Evolutionary conservation across 2,329 filamentous ascomycete genomes (phyloP).

Genomic region (Diaporthe batatas): DNA sequence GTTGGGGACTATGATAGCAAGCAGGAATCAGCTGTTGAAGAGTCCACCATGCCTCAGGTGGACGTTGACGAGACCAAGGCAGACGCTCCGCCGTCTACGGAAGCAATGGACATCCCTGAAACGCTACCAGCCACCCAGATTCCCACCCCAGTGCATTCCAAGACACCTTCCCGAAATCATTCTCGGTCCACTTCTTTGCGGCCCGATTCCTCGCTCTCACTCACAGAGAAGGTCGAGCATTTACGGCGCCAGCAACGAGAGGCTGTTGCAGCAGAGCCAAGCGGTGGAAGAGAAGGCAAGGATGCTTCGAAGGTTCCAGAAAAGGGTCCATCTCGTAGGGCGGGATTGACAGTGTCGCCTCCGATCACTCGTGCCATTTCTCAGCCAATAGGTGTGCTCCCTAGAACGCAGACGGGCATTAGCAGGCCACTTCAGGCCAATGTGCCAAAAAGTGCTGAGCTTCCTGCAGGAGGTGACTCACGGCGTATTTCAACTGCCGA

Average conservation of each 20-base stretch:
- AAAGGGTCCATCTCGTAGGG: slow-evolving; percentile 58
- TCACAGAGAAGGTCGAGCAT: slow-evolving; percentile 64
- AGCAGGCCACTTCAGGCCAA: slow-evolving; percentile 56
- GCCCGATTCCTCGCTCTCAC: slow-evolving; percentile 44
- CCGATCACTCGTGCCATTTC: slow-evolving; percentile 68
- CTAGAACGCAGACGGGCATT: slow-evolving; percentile 60
- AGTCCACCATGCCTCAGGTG: not conserved
- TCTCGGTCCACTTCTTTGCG: slow-evolving; percentile 37
- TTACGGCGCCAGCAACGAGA: slow-evolving; percentile 63
- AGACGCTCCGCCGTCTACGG: slow-evolving; percentile 7
- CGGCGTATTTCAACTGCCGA: slow-evolving; percentile 54
- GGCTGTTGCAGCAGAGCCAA: slow-evolving; percentile 50
- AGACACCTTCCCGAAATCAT: slow-evolving; percentile 39
- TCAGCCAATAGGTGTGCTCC: slow-evolving; percentile 62
- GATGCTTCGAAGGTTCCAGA: slow-evolving; percentile 47
- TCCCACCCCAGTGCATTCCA: slow-evolving; percentile 35
- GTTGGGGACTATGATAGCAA: not conserved
- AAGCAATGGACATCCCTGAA: not conserved
- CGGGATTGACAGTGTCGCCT: slow-evolving; percentile 61
- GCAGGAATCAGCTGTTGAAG: slow-evolving; percentile 14
- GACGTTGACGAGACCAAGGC: not conserved
- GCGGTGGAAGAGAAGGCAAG: slow-evolving; percentile 44
- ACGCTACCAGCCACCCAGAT: slow-evolving; percentile 18
- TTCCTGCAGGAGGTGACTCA: slow-evolving; percentile 48
- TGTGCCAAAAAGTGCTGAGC: slow-evolving; percentile 51